Percentiles rank a stretch among this genome's conserved stretches.
These are phyloP conservation scores for Aristolochia californica DNA, from an alignment of 164 flowering plant genomes.

Conservation along the genomic window DNA sequence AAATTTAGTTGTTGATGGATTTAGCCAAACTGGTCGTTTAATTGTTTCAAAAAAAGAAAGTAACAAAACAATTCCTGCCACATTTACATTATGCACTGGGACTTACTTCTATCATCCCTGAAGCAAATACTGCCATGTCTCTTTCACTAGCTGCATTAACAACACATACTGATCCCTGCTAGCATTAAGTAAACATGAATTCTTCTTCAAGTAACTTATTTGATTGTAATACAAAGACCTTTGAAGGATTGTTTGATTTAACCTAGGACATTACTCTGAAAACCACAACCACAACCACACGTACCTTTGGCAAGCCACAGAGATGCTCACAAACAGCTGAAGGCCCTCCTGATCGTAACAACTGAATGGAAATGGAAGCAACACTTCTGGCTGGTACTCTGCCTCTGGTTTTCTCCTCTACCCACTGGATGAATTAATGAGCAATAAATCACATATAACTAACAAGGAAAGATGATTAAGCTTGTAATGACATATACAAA, in stretches of 20 bases:
- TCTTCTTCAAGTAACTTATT: no score
- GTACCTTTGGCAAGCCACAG: slow-evolving; percentile 75
- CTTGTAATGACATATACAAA: no score
- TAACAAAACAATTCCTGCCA: no score
- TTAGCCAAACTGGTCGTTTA: not conserved
- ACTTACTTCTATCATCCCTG: slow-evolving; percentile 87
- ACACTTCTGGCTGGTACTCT: slow-evolving; percentile 63
- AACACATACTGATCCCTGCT: slow-evolving; percentile 84
- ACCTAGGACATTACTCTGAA: no score
- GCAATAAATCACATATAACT: not conserved
- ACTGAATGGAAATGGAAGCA: slow-evolving; percentile 69
- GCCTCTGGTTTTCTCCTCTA: slow-evolving; percentile 90
- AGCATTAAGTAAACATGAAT: not conserved
- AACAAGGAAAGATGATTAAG: not conserved
- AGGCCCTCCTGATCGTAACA: slow-evolving; percentile 83
- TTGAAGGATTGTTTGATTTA: no score
- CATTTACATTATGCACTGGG: no score
- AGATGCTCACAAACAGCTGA: slow-evolving; percentile 77
- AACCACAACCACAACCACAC: no score
- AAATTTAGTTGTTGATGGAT: slow-evolving; percentile 9
- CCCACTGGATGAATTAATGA: slow-evolving; percentile 46
- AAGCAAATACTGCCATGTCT: slow-evolving; percentile 96
- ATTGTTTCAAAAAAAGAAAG: no score
- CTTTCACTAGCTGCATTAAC: slow-evolving; percentile 97
- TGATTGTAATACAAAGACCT: no score